Percentiles rank a stretch among this genome's conserved stretches.
These are phyloP conservation scores for Dianthus caryophyllus DNA, from an alignment of 148 eudicot species.

Conservation along the genomic window DNA sequence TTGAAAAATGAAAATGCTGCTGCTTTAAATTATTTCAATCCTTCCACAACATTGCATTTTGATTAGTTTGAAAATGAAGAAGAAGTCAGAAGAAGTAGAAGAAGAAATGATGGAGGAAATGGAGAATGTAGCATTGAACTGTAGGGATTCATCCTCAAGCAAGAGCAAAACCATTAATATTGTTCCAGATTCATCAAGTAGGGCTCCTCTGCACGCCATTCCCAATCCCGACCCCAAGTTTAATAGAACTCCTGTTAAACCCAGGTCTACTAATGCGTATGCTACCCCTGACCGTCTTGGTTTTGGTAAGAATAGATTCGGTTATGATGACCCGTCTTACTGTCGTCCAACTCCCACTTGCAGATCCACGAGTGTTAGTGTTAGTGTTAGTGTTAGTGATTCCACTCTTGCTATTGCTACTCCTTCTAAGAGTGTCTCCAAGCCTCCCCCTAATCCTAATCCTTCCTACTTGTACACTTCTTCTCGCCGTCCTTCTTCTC, in stretches of 20 bases:
- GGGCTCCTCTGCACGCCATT: conserved; percentile 14
- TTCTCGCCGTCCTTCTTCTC: conserved; percentile 37
- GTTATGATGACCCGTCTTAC: conserved; percentile 13
- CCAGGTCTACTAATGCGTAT: conserved; percentile 29
- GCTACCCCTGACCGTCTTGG: too few species aligned
- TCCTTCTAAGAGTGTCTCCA: conserved; percentile 81
- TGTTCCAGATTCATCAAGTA: too few species aligned
- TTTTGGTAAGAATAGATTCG: conserved; percentile 35
- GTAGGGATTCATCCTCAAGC: too few species aligned
- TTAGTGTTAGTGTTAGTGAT: too few species aligned
- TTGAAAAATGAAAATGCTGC: not conserved
- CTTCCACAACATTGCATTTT: too few species aligned
- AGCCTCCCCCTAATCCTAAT: conserved; percentile 75
- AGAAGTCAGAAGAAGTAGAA: too few species aligned
- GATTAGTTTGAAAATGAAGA: too few species aligned
- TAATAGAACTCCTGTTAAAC: conserved; percentile 66
- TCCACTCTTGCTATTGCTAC: conserved; percentile 33
- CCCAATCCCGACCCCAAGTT: conserved; percentile 15
- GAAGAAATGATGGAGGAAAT: conserved; percentile 36
- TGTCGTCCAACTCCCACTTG: too few species aligned
- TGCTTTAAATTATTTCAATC: conserved; percentile 1
- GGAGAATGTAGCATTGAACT: conserved; percentile 68
- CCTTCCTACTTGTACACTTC: conserved; percentile 41
- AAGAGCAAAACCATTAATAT: too few species aligned
- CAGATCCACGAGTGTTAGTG: too few species aligned